Evolutionary conservation across 306 rosid genomes (phyloP).

Genomic region (Potentilla sterilis): DNA sequence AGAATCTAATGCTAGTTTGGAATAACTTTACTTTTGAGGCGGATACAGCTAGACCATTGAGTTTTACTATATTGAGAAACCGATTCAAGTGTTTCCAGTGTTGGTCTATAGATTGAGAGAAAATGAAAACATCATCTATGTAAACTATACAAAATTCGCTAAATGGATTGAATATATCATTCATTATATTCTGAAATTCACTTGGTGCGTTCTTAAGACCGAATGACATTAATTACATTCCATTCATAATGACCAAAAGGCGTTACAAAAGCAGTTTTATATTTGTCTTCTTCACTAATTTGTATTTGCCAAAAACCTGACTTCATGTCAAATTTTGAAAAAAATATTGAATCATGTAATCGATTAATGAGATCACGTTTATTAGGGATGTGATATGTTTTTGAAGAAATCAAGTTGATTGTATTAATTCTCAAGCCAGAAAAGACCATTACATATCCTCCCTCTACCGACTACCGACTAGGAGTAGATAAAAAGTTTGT

Average conservation of each 20-base stretch:
- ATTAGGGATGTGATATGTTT: no score
- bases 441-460: no score
- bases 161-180: background rate
- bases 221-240: background rate
- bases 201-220: background rate
- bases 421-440: no score
- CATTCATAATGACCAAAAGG: background rate
- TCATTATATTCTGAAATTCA: conserved; percentile 6
- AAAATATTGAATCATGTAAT: background rate
- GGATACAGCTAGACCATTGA: background rate
- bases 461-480: no score
- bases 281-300: background rate
- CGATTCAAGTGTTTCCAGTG: background rate
- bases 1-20: background rate
- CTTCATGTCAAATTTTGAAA: conserved; percentile 1
- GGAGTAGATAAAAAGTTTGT: no score
- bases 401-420: no score
- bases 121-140: background rate
- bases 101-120: background rate
- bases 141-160: background rate
- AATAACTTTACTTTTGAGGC: background rate
- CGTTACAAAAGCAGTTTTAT: background rate
- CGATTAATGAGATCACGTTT: no score
- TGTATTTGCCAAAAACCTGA: conserved; percentile 3
- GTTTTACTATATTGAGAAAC: background rate